Evolutionary conservation across 2,329 filamentous ascomycete genomes (phyloP).

Genomic region (Trichoderma arundinaceum): DNA sequence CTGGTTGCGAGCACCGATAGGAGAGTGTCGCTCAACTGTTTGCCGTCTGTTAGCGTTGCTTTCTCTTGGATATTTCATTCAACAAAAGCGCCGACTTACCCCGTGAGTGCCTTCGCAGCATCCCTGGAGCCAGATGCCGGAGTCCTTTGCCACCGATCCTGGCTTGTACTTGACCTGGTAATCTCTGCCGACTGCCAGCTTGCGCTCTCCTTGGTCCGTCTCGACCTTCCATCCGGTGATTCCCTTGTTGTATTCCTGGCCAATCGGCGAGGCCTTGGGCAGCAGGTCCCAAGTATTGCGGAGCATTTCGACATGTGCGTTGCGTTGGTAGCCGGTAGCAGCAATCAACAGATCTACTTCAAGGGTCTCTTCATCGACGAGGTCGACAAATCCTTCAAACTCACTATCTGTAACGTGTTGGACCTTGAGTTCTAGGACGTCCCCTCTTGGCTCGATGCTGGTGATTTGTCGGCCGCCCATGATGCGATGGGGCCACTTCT

Average conservation of each 20-base stretch:
- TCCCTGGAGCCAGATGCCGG: constrained; percentile 90
- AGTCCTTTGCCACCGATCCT: constrained; percentile 70
- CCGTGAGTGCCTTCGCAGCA: constrained; percentile 94
- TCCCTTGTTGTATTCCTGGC: constrained; percentile 43
- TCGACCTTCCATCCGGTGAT: constrained; percentile 51
- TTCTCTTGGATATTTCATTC: neutral
- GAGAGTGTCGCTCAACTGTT: constrained; percentile 77
- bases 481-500: constrained; percentile 82
- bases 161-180: constrained; percentile 77
- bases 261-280: constrained; percentile 52
- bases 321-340: constrained; percentile 83
- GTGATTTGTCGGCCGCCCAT: constrained; percentile 70
- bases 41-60: constrained; percentile 22
- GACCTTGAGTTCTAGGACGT: constrained; percentile 65
- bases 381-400: constrained; percentile 49
- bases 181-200: constrained; percentile 74
- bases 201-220: constrained; percentile 47
- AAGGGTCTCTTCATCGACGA: constrained; percentile 60
- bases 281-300: constrained; percentile 69
- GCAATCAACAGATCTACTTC: constrained; percentile 83
- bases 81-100: constrained; percentile 59
- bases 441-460: constrained; percentile 59
- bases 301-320: constrained; percentile 79
- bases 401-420: constrained; percentile 52
- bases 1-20: constrained; percentile 78